Conservation (phyloP, 495 filamentous ascomycete genomes). For the Penicillium salamii region DNA sequence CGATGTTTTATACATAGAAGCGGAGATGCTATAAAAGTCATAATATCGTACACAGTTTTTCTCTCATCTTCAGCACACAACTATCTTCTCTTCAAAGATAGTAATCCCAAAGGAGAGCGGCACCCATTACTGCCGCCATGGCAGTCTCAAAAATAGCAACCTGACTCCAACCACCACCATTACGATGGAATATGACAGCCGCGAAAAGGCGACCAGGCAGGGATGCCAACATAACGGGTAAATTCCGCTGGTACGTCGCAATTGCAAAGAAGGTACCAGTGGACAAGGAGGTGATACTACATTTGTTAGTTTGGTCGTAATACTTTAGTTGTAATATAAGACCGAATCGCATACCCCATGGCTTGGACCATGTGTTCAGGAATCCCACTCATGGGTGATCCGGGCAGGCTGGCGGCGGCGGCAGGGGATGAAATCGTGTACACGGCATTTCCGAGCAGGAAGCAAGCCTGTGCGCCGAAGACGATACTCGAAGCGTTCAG, state of each 20-base stretch:
- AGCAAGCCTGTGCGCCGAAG: conserved; percentile 17
- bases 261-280: conserved; percentile 17
- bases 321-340: no score
- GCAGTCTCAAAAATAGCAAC: conserved; percentile 12
- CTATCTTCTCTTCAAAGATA: not conserved
- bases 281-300: conserved; percentile 12
- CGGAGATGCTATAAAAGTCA: no score
- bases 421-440: conserved; percentile 16
- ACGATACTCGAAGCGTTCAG: conserved; percentile 12
- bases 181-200: conserved; percentile 12
- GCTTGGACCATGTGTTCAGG: conserved; percentile 9
- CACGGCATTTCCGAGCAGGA: conserved; percentile 18
- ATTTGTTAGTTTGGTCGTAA: conserved; percentile 13
- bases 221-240: conserved; percentile 12
- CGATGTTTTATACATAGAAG: no score
- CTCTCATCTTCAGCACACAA: no score
- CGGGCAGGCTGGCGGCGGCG: conserved; percentile 10
- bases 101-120: conserved; percentile 15
- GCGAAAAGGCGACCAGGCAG: conserved; percentile 13
- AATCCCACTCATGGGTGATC: conserved; percentile 10
- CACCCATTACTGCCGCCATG: conserved; percentile 10
- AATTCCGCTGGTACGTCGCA: conserved; percentile 15
- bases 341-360: conserved; percentile 4
- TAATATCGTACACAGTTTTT: not conserved
- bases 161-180: conserved; percentile 9